These are phyloP conservation scores for Dendrocalamus latiflorus DNA, from an alignment of 202 grass and related monocot species.

Conservation along the genomic window DNA sequence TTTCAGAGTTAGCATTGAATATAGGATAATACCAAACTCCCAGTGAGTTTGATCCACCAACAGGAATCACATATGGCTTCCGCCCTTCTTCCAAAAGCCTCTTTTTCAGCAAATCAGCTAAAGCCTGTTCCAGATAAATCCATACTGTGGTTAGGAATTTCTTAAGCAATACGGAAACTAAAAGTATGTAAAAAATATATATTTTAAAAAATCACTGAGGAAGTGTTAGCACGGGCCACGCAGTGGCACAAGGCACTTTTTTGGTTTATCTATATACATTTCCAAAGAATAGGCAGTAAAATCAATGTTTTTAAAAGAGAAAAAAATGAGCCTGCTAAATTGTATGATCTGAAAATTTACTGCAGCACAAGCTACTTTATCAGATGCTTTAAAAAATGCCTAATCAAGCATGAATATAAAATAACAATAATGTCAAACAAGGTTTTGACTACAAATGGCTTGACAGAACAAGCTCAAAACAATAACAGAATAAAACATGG, in stretches of 20 bases:
- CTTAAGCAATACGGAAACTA: not conserved
- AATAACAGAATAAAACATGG: not conserved
- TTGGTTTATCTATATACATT: not conserved
- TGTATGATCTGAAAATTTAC: not conserved
- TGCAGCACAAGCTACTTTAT: not conserved
- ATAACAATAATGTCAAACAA: not conserved
- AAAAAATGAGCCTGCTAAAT: not conserved
- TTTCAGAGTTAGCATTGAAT: not conserved
- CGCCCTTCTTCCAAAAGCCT: constrained; percentile 73
- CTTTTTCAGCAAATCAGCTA: constrained; percentile 81
- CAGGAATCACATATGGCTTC: constrained; percentile 93
- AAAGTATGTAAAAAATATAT: not conserved
- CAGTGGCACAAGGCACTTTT: not conserved
- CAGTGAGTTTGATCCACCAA: constrained; percentile 95
- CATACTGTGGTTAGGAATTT: not conserved
- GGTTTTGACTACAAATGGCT: not conserved
- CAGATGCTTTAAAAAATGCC: not conserved
- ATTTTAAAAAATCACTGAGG: not conserved
- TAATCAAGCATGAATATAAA: not conserved
- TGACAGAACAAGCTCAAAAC: not conserved
- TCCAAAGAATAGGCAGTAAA: not conserved
- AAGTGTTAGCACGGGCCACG: not conserved
- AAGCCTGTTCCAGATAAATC: constrained; percentile 41
- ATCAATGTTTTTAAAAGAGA: not conserved
- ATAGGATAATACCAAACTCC: constrained; percentile 70